Evolutionary conservation across 768 basidiomycete species (phyloP).

Genomic region (Pleurotus sapidus): DNA sequence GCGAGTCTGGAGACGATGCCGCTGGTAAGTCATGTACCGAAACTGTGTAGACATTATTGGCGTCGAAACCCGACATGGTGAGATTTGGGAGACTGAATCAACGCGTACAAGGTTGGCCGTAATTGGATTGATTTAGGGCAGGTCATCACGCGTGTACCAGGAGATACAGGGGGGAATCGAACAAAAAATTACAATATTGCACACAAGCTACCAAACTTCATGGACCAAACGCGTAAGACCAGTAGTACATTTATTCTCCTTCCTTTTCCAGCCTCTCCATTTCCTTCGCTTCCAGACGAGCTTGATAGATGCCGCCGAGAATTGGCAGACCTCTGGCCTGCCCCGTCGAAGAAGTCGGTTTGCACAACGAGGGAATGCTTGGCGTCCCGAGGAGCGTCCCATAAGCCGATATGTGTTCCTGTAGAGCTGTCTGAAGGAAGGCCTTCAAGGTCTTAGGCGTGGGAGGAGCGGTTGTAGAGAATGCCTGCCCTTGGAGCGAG

Average conservation of each 20-base stretch:
- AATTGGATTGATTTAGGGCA: slow-evolving; percentile 17
- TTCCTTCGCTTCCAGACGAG: background rate
- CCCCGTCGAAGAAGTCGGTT: background rate
- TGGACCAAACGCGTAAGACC: background rate
- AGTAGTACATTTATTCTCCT: background rate
- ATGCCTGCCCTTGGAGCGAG: background rate
- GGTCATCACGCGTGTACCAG: slow-evolving; percentile 19
- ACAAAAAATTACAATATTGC: background rate
- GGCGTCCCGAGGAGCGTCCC: background rate
- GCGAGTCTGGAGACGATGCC: slow-evolving; percentile 60
- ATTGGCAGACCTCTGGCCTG: background rate
- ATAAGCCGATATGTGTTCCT: background rate
- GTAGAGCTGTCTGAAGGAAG: background rate
- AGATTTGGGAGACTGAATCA: background rate
- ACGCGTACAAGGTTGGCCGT: slow-evolving; percentile 9
- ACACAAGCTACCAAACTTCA: background rate
- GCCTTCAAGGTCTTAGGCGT: background rate
- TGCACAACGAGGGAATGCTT: background rate
- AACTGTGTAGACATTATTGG: slow-evolving; percentile 77
- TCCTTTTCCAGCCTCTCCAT: background rate
- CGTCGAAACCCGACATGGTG: slow-evolving; percentile 86
- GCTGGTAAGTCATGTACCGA: slow-evolving; percentile 66
- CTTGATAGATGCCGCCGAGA: background rate
- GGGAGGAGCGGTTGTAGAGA: background rate
- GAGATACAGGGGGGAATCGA: background rate